These are phyloP conservation scores for Multifurca ochricompacta DNA, from an alignment of 768 basidiomycete genomes.

Conservation along the genomic window DNA sequence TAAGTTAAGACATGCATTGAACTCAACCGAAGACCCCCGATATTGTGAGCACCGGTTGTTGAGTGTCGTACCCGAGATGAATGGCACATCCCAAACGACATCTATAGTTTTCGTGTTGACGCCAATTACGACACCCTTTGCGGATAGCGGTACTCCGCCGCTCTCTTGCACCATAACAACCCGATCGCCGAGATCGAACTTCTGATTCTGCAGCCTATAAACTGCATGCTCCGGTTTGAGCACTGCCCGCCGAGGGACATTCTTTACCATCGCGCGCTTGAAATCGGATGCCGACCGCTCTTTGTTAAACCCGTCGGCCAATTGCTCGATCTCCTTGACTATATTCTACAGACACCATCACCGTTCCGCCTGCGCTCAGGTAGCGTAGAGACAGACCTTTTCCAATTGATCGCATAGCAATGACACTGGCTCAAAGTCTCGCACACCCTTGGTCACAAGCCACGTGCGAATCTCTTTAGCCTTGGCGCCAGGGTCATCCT, in stretches of 20 bases:
- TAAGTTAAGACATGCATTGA: slow-evolving; percentile 84
- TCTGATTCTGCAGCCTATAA: slow-evolving; percentile 84
- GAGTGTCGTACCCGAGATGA: slow-evolving; percentile 87
- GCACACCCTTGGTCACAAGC: slow-evolving; percentile 80
- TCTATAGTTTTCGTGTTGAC: slow-evolving; percentile 84
- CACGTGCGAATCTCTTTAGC: slow-evolving; percentile 76
- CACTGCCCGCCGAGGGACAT: slow-evolving; percentile 87
- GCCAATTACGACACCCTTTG: slow-evolving; percentile 91
- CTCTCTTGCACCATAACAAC: slow-evolving; percentile 96
- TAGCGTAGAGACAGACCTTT: slow-evolving; percentile 45
- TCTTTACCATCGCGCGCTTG: slow-evolving; percentile 90
- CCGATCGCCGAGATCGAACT: slow-evolving; percentile 82
- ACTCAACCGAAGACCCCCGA: slow-evolving; percentile 82
- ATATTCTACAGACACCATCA: slow-evolving; percentile 47
- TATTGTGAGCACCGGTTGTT: slow-evolving; percentile 90
- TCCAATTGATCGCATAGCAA: slow-evolving; percentile 87
- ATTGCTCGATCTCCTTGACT: slow-evolving; percentile 67
- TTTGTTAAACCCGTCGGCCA: slow-evolving; percentile 60
- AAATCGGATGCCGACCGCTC: slow-evolving; percentile 55
- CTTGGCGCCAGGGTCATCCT: slow-evolving; percentile 54
- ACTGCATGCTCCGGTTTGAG: slow-evolving; percentile 88
- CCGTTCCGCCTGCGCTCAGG: background rate
- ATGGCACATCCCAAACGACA: slow-evolving; percentile 92
- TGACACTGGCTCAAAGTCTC: slow-evolving; percentile 88
- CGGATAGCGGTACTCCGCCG: slow-evolving; percentile 82